Evolutionary conservation across 2,329 filamentous ascomycete species (phyloP).

Genomic region (Apiospora malaysiana): DNA sequence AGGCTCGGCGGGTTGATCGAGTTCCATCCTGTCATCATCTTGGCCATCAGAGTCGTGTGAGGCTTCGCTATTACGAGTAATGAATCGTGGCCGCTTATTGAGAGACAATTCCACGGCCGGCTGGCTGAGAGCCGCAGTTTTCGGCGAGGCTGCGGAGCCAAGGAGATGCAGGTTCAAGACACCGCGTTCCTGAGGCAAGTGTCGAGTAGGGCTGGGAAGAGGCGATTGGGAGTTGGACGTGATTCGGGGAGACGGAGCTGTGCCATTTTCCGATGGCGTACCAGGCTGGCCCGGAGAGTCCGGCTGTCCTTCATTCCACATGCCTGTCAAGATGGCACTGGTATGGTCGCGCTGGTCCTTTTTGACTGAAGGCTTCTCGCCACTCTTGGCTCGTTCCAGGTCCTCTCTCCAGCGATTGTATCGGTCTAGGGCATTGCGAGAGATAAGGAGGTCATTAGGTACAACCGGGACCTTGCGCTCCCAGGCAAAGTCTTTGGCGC

Average conservation of each 20-base stretch:
- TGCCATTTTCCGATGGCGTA: constrained; percentile 31
- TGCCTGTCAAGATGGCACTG: constrained; percentile 60
- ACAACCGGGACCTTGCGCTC: constrained; percentile 77
- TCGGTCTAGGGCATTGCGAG: constrained; percentile 77
- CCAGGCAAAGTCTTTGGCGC: constrained; percentile 84
- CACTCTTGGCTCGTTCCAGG: constrained; percentile 63
- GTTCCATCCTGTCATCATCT: constrained; percentile 18
- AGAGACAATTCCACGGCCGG: constrained; percentile 17
- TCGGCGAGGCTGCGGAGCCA: constrained; percentile 28
- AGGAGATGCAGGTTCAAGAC: constrained; percentile 33
- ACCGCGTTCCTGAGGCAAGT: constrained; percentile 32
- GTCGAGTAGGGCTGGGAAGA: constrained; percentile 28
- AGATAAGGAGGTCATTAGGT: constrained; percentile 80
- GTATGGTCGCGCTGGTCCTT: constrained; percentile 52
- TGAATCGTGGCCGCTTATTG: constrained; percentile 30
- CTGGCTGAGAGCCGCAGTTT: constrained; percentile 14
- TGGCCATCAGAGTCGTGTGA: constrained; percentile 20
- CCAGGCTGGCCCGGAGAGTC: constrained; percentile 54
- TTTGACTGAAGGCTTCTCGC: constrained; percentile 45
- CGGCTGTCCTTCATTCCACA: constrained; percentile 68
- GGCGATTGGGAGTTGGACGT: constrained; percentile 24
- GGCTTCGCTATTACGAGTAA: not conserved
- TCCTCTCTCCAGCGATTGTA: constrained; percentile 82
- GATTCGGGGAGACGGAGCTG: constrained; percentile 12
- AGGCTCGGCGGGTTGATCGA: not conserved